These are phyloP conservation scores for Termitomyces sp. DNA, from an alignment of 768 basidiomycete species.

Conservation along the genomic window DNA sequence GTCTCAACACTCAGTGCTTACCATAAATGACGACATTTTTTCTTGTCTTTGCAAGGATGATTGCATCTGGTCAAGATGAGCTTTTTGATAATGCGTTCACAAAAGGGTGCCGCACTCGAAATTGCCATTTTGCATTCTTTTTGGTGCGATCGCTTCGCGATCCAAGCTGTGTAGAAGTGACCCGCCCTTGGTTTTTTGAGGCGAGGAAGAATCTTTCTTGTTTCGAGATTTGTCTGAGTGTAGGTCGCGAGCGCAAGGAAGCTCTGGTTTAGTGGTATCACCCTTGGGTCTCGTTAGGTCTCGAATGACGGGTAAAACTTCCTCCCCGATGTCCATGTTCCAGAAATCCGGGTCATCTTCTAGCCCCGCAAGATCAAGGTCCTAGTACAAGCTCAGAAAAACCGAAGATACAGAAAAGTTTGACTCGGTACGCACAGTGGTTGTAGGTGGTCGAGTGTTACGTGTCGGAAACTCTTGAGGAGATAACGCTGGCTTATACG, in stretches of 20 bases:
- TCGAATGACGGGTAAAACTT: slow-evolving; percentile 22
- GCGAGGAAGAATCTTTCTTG: neutral
- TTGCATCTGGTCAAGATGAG: slow-evolving; percentile 54
- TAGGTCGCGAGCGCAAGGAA: neutral
- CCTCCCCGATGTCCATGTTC: slow-evolving; percentile 41
- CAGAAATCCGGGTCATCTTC: slow-evolving; percentile 72
- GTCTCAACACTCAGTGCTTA: slow-evolving; percentile 22
- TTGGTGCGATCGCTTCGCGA: slow-evolving; percentile 15
- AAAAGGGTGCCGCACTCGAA: slow-evolving; percentile 45
- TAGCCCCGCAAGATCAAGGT: slow-evolving; percentile 60
- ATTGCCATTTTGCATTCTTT: slow-evolving; percentile 57
- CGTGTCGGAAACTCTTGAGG: slow-evolving; percentile 59
- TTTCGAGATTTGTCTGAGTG: neutral
- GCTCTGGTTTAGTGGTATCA: slow-evolving; percentile 2
- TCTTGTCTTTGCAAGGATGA: slow-evolving; percentile 77
- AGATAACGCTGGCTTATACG: slow-evolving; percentile 56
- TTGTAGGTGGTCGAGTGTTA: slow-evolving; percentile 66
- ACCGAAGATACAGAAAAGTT: neutral
- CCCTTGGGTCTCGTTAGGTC: slow-evolving; percentile 31
- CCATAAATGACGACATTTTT: slow-evolving; percentile 75
- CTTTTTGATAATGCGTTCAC: neutral
- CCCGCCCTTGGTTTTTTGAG: neutral
- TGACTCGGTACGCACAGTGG: slow-evolving; percentile 44
- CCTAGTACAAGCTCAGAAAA: slow-evolving; percentile 33
- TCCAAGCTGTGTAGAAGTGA: neutral